These are phyloP conservation scores for Barbatosphaeria neglecta DNA, from an alignment of 495 filamentous ascomycete species.

Conservation along the genomic window DNA sequence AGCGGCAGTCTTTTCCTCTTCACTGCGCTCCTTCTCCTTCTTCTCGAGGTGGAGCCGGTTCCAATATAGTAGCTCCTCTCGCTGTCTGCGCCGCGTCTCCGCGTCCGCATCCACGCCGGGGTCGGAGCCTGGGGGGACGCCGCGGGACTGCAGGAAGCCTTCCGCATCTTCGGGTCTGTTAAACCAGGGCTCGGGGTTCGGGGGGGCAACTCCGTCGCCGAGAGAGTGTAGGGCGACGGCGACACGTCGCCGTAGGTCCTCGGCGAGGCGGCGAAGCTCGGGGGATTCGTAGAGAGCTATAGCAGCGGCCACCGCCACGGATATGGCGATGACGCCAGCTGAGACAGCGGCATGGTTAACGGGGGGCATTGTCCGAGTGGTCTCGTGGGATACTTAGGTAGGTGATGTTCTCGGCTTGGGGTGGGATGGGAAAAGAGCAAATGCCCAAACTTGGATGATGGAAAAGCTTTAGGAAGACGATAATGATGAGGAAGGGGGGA, in stretches of 20 bases:
- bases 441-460: no score
- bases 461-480: no score
- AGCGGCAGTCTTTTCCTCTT: not conserved
- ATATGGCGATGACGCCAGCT: conserved; percentile 70
- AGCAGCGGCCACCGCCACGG: conserved; percentile 67
- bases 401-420: not conserved
- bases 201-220: conserved; percentile 60
- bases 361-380: conserved; percentile 21
- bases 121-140: conserved; percentile 36
- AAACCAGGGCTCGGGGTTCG: conserved; percentile 35
- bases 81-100: conserved; percentile 49
- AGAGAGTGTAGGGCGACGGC: conserved; percentile 66
- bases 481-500: no score
- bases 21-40: conserved; percentile 17
- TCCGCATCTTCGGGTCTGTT: conserved; percentile 48
- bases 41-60: conserved; percentile 32
- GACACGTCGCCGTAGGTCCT: conserved; percentile 65
- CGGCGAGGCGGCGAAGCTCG: conserved; percentile 64
- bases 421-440: conserved; percentile 1
- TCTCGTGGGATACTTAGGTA: no score
- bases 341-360: conserved; percentile 35
- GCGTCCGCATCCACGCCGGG: conserved; percentile 55
- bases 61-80: conserved; percentile 67
- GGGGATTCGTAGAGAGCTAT: conserved; percentile 79
- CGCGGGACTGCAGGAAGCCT: conserved; percentile 36